A percentile compares a stretch with the other conserved stretches of the same genome.
Conservation (phyloP, 345 rosid genomes). For the Eucalyptus curtisii region DNA sequence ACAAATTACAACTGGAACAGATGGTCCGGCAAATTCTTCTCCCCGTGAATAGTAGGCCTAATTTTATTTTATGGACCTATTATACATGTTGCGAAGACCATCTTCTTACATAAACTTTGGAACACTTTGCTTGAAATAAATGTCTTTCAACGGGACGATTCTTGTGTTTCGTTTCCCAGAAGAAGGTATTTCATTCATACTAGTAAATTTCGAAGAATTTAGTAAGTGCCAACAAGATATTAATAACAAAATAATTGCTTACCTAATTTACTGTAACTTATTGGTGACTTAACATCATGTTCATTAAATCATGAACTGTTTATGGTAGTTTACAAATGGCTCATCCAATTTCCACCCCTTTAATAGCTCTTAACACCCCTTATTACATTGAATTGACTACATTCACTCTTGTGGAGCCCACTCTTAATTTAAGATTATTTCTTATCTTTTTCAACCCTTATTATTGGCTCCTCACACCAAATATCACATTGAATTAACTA, state of each 20-base stretch:
- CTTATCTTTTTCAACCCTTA: too few species aligned
- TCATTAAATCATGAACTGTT: background rate
- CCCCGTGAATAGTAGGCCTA: background rate
- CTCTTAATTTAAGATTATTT: too few species aligned
- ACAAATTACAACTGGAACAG: background rate
- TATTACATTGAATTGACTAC: too few species aligned
- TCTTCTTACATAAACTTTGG: background rate
- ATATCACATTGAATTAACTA: too few species aligned
- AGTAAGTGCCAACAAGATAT: background rate
- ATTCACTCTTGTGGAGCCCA: fast-evolving
- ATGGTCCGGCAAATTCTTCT: background rate
- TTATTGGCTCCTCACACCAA: too few species aligned
- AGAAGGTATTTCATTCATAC: background rate
- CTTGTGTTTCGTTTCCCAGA: background rate
- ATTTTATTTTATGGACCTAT: background rate
- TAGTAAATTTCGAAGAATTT: background rate
- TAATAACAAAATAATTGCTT: background rate
- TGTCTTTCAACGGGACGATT: background rate
- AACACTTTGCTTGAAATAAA: background rate
- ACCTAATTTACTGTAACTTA: background rate
- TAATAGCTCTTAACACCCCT: fast-evolving
- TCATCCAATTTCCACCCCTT: fast-evolving
- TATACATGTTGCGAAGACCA: background rate
- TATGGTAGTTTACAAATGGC: background rate
- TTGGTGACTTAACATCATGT: background rate